phyloP scores from a whole-genome alignment of 768 basidiomycete genomes.

The Arthromyces matolae region DNA sequence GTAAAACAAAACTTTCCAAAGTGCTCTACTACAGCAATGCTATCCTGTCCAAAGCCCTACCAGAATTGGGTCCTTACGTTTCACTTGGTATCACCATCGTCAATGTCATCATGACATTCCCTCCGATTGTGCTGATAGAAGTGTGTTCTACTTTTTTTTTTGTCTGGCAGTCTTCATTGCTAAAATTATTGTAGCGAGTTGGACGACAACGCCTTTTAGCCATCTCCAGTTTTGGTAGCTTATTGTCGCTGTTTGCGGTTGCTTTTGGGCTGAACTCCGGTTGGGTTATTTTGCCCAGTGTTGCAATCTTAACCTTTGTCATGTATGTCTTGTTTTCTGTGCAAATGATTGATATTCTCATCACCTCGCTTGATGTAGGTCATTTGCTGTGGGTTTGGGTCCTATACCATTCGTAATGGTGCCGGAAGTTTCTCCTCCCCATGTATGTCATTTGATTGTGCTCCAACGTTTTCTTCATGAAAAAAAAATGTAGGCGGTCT shows the following conservation, averaged over 20 bases:
- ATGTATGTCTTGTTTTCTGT: conserved; percentile 41
- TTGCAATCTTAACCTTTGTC: conserved; percentile 76
- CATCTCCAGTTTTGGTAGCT: conserved; percentile 61
- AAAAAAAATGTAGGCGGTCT: no score
- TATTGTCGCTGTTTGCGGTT: conserved; percentile 60
- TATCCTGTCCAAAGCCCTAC: conserved; percentile 78
- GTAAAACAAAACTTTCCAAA: conserved; percentile 21
- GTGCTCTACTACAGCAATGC: conserved; percentile 91
- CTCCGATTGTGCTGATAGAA: conserved; percentile 84
- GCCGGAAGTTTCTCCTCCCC: conserved; percentile 79
- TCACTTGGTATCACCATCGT: conserved; percentile 82
- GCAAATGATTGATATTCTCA: background rate
- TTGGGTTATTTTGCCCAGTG: conserved; percentile 57
- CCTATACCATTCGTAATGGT: conserved; percentile 93
- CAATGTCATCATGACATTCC: conserved; percentile 82
- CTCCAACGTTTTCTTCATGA: no score
- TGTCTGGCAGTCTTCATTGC: background rate
- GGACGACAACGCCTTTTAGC: conserved; percentile 71
- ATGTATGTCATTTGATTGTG: conserved; percentile 56
- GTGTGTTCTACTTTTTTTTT: conserved; percentile 35
- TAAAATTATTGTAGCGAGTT: conserved; percentile 44
- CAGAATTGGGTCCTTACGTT: conserved; percentile 74
- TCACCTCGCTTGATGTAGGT: no score
- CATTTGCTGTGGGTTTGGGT: conserved; percentile 87
- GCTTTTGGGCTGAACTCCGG: conserved; percentile 69